Base-by-base conservation (phyloP, 768 basidiomycete genomes). In the Zangia roseola region DNA sequence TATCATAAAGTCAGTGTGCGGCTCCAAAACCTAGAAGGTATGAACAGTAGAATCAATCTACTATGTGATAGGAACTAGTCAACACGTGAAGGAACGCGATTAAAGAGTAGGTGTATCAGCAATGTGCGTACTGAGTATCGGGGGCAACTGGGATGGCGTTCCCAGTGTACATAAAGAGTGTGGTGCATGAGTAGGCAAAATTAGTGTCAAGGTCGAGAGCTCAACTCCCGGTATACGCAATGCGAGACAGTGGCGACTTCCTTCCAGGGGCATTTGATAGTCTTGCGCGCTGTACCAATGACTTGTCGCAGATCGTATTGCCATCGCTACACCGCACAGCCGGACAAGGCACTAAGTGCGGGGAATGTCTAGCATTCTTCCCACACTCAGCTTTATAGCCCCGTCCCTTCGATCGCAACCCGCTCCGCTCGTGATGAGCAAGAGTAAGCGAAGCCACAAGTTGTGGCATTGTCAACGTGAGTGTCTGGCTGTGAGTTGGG, bases 361-460 rank as follows among this genome's bases (percentile, higher is more conserved):
- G 7, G 9, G 53, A 49, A 62, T 21, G 50, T 3, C 55, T 40
- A 30, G 51, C 44, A 43, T 58, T 46, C 45, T 49, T 45, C 42
- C 41, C 51, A 10, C 34, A 36, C 4, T 49, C 52, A 8, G 33
- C 10, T 19, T 41, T 55, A 8, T 16, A 34, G 21, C 44, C 17
- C 21, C 61, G 61, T 17, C 56, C 57, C 3, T 68, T 67, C 16
- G 39, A 9, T 13, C 57, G 55, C 34, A 42, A n/a, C 40, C 55
- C 52, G 20, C 51, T 42, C 40, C 53, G 55, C 17, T 69, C 66
- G 36, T 37, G 62, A 43, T 62, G 35, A 20, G 61, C 59, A 38
- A 68, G 60, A 1, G 53, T 63, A 16, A 68, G 58, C 8, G 61
- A 56, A 19, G 66, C 66, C 16, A 68, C 66, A 13, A 68, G 66